These are phyloP conservation scores for Cryomyces minteri DNA, from an alignment of 495 filamentous ascomycete genomes.

Conservation along the genomic window DNA sequence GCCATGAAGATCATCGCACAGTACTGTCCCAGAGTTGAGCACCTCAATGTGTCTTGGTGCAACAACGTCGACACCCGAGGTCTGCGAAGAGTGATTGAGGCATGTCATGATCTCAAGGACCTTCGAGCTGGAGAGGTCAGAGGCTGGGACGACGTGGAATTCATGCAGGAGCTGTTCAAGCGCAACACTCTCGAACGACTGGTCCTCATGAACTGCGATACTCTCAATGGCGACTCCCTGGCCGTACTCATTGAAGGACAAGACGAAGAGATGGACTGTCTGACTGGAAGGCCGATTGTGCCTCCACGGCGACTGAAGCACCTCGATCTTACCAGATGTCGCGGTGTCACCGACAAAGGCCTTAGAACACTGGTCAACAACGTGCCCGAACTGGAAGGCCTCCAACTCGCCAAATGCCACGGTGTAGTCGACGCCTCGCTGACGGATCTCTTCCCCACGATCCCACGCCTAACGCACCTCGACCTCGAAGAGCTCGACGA, in stretches of 20 bases:
- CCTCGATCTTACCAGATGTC: slow-evolving; percentile 68
- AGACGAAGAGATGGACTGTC: slow-evolving; percentile 55
- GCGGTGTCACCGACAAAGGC: slow-evolving; percentile 48
- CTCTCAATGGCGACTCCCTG: slow-evolving; percentile 55
- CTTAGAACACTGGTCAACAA: slow-evolving; percentile 49
- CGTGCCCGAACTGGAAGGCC: slow-evolving; percentile 61
- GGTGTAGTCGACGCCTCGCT: slow-evolving; percentile 57
- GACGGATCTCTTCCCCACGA: slow-evolving; percentile 50
- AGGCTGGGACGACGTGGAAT: slow-evolving; percentile 53
- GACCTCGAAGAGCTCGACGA: slow-evolving; percentile 74
- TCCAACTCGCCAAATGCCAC: slow-evolving; percentile 58
- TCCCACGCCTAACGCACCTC: slow-evolving; percentile 62
- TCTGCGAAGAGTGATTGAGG: slow-evolving; percentile 49
- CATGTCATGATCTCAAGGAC: slow-evolving; percentile 56
- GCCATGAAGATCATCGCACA: slow-evolving; percentile 77
- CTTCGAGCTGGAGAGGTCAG: slow-evolving; percentile 66
- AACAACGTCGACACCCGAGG: slow-evolving; percentile 66
- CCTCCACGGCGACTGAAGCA: slow-evolving; percentile 66
- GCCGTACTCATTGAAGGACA: slow-evolving; percentile 52
- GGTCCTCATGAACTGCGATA: slow-evolving; percentile 55
- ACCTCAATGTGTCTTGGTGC: slow-evolving; percentile 86
- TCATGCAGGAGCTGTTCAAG: slow-evolving; percentile 54
- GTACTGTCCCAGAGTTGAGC: slow-evolving; percentile 63
- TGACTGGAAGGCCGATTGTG: slow-evolving; percentile 58
- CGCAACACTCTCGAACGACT: slow-evolving; percentile 68